These are phyloP conservation scores for Ceratonia siliqua DNA, from an alignment of 306 rosid species.

Conservation along the genomic window DNA sequence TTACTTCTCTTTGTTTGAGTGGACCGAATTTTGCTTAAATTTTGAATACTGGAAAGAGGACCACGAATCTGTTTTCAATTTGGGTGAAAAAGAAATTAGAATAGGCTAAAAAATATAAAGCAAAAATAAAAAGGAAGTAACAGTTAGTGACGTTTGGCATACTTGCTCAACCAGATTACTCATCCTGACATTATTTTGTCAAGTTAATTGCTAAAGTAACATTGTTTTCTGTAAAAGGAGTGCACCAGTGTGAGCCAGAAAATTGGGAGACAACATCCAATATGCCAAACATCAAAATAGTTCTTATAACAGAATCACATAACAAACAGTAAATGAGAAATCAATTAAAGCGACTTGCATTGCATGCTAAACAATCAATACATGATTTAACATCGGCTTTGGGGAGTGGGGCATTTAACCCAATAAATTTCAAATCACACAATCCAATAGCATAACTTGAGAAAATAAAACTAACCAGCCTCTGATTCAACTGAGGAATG, in stretches of 20 bases:
- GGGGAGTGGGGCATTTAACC: not conserved
- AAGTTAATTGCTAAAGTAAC: conserved; percentile 88
- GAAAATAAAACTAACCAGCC: too few species aligned
- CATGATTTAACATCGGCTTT: not conserved
- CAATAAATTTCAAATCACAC: conserved; percentile 27
- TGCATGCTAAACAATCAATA: conserved; percentile 12
- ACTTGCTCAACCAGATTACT: conserved; percentile 84
- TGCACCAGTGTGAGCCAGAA: conserved; percentile 25
- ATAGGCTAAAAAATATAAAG: conserved; percentile 18
- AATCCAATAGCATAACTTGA: conserved; percentile 14
- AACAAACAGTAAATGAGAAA: conserved; percentile 13
- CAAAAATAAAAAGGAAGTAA: conserved; percentile 6
- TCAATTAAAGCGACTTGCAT: conserved; percentile 14
- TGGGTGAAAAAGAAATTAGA: conserved; percentile 30
- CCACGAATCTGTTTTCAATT: conserved; percentile 70
- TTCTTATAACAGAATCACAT: not conserved
- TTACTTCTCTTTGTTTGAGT: conserved; percentile 72
- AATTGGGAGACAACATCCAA: conserved; percentile 5
- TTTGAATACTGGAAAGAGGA: conserved; percentile 89
- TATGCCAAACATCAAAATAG: conserved; percentile 18
- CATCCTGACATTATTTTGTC: conserved; percentile 93
- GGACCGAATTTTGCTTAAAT: conserved; percentile 85
- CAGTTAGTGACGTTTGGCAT: conserved; percentile 28
- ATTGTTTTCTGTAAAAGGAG: conserved; percentile 72
- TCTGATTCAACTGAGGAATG: too few species aligned